Conservation (phyloP, 2,329 filamentous ascomycete genomes). For the Microsporum canis region DNA sequence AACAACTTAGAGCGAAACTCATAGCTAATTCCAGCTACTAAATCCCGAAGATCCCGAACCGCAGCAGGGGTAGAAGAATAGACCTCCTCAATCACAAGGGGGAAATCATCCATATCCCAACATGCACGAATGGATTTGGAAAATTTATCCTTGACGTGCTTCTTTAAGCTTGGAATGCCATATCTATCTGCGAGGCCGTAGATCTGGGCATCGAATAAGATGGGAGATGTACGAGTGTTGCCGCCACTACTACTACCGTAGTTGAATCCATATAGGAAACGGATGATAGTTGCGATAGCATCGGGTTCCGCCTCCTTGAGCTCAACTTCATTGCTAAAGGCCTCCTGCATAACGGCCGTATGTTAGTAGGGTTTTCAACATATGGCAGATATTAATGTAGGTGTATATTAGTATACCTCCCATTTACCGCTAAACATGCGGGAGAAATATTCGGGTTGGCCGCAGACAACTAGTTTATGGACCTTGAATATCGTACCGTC, state of each 20-base stretch:
- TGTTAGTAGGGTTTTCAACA: not conserved
- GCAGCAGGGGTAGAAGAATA: not conserved
- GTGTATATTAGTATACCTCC: not conserved
- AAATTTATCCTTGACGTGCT: conserved; percentile 17
- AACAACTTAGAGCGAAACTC: not conserved
- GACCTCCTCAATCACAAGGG: not conserved
- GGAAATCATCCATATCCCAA: conserved; percentile 19
- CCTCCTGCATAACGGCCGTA: not conserved
- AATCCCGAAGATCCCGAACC: conserved; percentile 7
- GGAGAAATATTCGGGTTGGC: not conserved
- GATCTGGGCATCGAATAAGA: conserved; percentile 18
- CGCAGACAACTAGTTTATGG: not conserved
- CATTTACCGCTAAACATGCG: not conserved
- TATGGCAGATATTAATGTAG: not conserved
- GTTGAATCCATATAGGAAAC: not conserved
- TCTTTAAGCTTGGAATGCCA: conserved; percentile 15
- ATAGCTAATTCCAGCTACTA: not conserved
- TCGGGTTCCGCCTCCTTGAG: not conserved
- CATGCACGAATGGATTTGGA: conserved; percentile 9
- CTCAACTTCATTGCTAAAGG: not conserved
- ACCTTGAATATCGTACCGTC: not conserved
- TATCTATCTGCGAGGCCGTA: conserved; percentile 22
- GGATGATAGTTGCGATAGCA: not conserved
- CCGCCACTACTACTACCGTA: not conserved
- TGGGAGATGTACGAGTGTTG: conserved; percentile 11